Conservation (phyloP, 148 eudicot species). For the Mesembryanthemum crystallinum region DNA sequence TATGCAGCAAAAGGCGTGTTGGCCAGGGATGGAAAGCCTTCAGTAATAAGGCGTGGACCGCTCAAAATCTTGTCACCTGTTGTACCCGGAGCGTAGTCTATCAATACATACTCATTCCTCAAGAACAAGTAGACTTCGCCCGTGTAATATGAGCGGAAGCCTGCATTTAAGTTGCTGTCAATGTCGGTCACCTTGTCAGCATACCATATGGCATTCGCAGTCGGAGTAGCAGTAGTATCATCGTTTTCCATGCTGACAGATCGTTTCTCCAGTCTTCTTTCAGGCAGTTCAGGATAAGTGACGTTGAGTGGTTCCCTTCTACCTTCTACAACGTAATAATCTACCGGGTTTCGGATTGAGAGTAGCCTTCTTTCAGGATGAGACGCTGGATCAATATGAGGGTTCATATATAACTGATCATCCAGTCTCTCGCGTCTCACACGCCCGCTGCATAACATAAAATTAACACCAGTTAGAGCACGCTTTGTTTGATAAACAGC, state of each 20-base stretch:
- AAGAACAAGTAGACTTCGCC: slow-evolving; percentile 2
- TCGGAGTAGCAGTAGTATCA: background rate
- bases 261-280: background rate
- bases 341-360: background rate
- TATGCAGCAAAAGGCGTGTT: background rate
- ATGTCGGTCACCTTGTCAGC: background rate
- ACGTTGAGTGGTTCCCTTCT: background rate
- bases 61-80: background rate
- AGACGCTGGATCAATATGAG: slow-evolving; percentile 9
- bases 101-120: slow-evolving; percentile 11
- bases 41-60: background rate
- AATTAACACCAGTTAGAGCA: too few relatives aligned
- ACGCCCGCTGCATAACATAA: too few relatives aligned
- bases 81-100: background rate
- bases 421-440: background rate
- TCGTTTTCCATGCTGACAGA: background rate
- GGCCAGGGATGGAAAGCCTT: background rate
- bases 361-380: background rate
- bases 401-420: background rate
- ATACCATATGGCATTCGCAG: background rate
- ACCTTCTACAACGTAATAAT: background rate
- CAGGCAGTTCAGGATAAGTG: too few relatives aligned
- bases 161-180: background rate
- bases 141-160: background rate
- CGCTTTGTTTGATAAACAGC: too few relatives aligned